These are phyloP conservation scores for Pneumocystis carinii DNA, from an alignment of 1,139 yeast genomes.

Conservation along the genomic window DNA sequence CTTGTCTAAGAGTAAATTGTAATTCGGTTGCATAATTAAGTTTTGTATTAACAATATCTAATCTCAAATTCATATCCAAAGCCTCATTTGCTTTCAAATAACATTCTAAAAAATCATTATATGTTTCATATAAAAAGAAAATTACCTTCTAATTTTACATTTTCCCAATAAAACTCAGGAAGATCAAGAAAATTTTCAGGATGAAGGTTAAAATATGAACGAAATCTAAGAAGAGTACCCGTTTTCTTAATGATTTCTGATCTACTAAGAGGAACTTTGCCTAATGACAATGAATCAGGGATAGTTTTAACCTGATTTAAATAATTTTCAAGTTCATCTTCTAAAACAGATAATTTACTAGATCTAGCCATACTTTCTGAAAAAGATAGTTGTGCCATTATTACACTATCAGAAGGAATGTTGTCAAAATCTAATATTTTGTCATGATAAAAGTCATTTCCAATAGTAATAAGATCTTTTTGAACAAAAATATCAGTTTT, in stretches of 20 bases:
- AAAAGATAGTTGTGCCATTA: not conserved
- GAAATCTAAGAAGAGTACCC: not conserved
- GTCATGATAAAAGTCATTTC: not conserved
- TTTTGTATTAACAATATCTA: not conserved
- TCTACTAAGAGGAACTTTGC: not conserved
- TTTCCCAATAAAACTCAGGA: not conserved
- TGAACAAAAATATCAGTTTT: not conserved
- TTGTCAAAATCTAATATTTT: not conserved
- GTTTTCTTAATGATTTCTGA: not conserved
- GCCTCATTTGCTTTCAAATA: not conserved
- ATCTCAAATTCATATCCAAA: not conserved
- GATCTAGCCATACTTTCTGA: not conserved
- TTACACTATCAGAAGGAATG: not conserved
- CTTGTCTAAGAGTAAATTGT: not conserved
- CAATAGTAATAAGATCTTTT: not conserved
- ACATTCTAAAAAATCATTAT: not conserved
- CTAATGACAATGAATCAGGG: not conserved
- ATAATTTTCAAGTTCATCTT: not conserved
- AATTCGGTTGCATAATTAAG: not conserved
- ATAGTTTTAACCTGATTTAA: not conserved
- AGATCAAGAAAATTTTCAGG: not conserved
- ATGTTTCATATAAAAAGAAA: not conserved
- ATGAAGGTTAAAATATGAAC: not conserved
- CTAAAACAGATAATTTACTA: not conserved
- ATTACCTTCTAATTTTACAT: not conserved